phyloP scores from a whole-genome alignment of 106 monocot genomes.

The Dendrobium catenatum region DNA sequence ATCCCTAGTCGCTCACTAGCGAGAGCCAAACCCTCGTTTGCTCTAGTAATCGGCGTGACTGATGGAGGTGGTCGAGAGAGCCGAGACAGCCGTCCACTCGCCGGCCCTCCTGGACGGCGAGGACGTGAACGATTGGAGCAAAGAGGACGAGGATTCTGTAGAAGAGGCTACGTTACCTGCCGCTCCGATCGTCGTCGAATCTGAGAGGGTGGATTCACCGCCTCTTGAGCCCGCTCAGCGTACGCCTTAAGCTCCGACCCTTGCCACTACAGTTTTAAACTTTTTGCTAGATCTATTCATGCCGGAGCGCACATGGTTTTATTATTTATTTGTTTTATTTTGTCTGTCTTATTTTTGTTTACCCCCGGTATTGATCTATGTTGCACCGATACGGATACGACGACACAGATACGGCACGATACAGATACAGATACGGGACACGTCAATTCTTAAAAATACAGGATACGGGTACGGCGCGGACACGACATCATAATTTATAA shows the following conservation, averaged over 20 bases:
- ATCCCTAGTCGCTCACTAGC: not conserved
- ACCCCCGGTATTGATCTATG: no score
- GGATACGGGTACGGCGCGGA: no score
- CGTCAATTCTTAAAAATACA: no score
- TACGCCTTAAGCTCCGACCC: no score
- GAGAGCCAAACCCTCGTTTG: not conserved
- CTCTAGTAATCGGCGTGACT: not conserved
- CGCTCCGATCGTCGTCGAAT: not conserved
- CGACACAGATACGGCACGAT: no score
- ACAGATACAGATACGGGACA: no score
- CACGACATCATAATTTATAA: no score
- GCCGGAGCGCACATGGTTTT: not conserved
- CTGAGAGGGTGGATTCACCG: not conserved
- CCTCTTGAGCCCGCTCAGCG: not conserved
- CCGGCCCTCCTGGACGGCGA: not conserved
- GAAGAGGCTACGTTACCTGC: not conserved
- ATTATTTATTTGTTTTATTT: not conserved
- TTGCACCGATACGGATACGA: no score
- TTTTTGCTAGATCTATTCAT: not conserved
- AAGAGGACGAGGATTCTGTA: not conserved
- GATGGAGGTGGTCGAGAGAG: slow-evolving; percentile 2
- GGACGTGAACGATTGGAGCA: slow-evolving; percentile 7
- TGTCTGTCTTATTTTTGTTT: not conserved
- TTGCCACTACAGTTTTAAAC: not conserved
- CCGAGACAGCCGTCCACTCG: not conserved